Evolutionary conservation across 345 rosid genomes (phyloP).

Genomic region (Pugionium cornutum): DNA sequence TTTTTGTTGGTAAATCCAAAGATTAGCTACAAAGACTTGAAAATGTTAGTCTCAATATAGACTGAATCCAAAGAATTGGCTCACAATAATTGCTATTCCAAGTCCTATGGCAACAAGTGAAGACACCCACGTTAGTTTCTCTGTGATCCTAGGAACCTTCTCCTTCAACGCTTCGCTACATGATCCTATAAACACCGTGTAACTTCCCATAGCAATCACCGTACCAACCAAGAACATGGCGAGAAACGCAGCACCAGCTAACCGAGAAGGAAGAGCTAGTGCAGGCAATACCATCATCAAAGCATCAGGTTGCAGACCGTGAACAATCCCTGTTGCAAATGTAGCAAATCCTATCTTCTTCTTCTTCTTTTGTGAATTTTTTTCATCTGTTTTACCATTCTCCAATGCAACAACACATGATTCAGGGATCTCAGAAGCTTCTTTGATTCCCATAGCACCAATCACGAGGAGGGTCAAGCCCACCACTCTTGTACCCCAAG

Average conservation of each 20-base stretch:
- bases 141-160: slow-evolving; percentile 84
- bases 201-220: slow-evolving; percentile 95
- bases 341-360: slow-evolving; percentile 96
- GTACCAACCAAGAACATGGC: slow-evolving; percentile 88
- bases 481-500: slow-evolving; percentile 95
- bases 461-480: slow-evolving; percentile 78
- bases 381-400: slow-evolving; percentile 66
- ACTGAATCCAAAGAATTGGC: slow-evolving; percentile 91
- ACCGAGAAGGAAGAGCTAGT: slow-evolving; percentile 88
- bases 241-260: slow-evolving; percentile 89
- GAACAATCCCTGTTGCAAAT: slow-evolving; percentile 91
- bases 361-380: slow-evolving; percentile 47
- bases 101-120: slow-evolving; percentile 89
- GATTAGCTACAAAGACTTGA: slow-evolving; percentile 10
- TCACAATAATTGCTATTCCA: slow-evolving; percentile 75
- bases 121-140: slow-evolving; percentile 95
- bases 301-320: slow-evolving; percentile 95
- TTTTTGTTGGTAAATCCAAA: slow-evolving; percentile 26
- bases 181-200: slow-evolving; percentile 87
- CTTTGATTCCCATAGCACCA: slow-evolving; percentile 85
- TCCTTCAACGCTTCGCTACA: slow-evolving; percentile 87
- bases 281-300: slow-evolving; percentile 97
- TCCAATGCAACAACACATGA: slow-evolving; percentile 71
- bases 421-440: slow-evolving; percentile 78
- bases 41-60: slow-evolving; percentile 47